A percentile compares a stretch with the other conserved stretches of the same genome.
Conservation (phyloP, 2,329 filamentous ascomycete species). For the Cladosporium sp. region DNA sequence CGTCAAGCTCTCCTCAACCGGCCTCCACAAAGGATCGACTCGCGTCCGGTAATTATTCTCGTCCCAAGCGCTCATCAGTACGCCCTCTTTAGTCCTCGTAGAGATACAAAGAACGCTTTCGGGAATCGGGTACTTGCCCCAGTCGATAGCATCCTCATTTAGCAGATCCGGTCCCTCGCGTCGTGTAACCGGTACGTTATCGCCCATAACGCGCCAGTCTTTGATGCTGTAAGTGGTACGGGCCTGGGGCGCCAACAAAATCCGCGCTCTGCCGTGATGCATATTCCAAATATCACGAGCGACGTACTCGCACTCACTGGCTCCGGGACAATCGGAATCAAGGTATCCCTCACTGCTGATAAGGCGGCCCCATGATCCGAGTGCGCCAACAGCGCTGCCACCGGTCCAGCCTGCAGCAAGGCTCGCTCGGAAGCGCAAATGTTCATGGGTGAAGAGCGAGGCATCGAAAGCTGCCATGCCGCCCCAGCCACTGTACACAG, state of each 20-base stretch:
- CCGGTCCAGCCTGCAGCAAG: constrained; percentile 16
- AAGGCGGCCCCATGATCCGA: constrained; percentile 14
- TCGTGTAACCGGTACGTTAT: neutral
- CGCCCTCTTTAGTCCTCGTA: constrained; percentile 6
- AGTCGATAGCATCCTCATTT: constrained; percentile 5
- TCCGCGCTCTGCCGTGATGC: constrained; percentile 2
- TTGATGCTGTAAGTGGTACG: constrained; percentile 9
- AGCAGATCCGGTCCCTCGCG: neutral
- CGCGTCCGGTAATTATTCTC: constrained; percentile 1
- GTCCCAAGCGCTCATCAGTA: neutral
- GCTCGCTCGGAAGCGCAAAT: constrained; percentile 15
- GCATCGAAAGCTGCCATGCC: constrained; percentile 17
- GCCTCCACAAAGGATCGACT: constrained; percentile 12
- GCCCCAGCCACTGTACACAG: constrained; percentile 19
- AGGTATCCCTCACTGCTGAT: constrained; percentile 14
- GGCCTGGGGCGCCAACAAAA: constrained; percentile 11
- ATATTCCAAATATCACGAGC: constrained; percentile 19
- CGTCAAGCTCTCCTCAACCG: neutral
- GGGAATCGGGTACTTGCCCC: neutral
- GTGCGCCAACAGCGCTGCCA: constrained; percentile 1
- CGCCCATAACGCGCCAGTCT: constrained; percentile 4
- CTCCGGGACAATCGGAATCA: constrained; percentile 16
- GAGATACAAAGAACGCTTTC: constrained; percentile 11
- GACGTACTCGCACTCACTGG: constrained; percentile 16
- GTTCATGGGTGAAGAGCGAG: constrained; percentile 6